Percentiles rank a stretch among this genome's conserved stretches.
Evolutionary conservation across 306 rosid species (phyloP).

Genomic region (Hylodesmum podocarpum): DNA sequence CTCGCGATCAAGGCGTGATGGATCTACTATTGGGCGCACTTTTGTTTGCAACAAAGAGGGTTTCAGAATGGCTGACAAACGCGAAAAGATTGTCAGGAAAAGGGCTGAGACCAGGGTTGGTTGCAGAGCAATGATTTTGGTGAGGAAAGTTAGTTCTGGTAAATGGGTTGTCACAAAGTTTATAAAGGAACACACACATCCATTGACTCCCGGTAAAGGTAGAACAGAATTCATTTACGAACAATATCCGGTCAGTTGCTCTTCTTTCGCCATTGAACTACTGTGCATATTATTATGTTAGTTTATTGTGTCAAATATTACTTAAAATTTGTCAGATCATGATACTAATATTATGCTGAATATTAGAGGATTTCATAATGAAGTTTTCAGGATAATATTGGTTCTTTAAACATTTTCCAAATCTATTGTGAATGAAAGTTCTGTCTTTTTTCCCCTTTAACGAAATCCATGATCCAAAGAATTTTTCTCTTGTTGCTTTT

Average conservation of each 20-base stretch:
- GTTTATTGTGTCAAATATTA: background rate
- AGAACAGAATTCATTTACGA: conserved; percentile 82
- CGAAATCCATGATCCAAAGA: background rate
- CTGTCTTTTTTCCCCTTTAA: background rate
- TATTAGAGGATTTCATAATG: background rate
- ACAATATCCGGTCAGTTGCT: conserved; percentile 80
- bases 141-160: conserved; percentile 79
- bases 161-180: conserved; percentile 90
- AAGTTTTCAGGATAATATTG: conserved; percentile 4
- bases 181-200: conserved; percentile 86
- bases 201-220: conserved; percentile 74
- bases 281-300: background rate
- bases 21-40: conserved; percentile 90
- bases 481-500: background rate
- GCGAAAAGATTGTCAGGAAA: conserved; percentile 92
- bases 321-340: background rate
- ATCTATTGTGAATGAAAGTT: conserved; percentile 8
- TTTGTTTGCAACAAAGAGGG: conserved; percentile 99
- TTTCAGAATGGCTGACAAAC: conserved; percentile 91
- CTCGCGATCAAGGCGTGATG: conserved; percentile 94
- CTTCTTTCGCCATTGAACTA: conserved; percentile 4
- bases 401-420: background rate
- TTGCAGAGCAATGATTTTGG: conserved; percentile 94
- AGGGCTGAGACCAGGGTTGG: conserved; percentile 98
- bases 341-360: background rate